phyloP scores from a whole-genome alignment of 306 rosid genomes.

The Cucurbita moschata region DNA sequence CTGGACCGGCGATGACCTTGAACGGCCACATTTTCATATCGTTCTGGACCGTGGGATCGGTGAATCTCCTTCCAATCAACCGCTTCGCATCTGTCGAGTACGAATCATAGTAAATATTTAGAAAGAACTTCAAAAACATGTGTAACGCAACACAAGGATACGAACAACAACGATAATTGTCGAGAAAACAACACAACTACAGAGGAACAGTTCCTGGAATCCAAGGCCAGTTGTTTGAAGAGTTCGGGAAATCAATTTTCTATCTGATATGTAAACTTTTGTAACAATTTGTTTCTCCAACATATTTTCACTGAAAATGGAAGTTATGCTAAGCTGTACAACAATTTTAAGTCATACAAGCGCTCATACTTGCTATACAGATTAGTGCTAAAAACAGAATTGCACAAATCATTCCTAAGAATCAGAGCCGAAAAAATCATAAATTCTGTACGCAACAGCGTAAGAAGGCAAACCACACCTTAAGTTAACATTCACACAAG shows the following conservation, averaged over 20 bases:
- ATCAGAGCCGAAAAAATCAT: neutral
- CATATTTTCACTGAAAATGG: neutral
- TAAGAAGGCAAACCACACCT: neutral
- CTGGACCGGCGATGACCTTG: conserved; percentile 37
- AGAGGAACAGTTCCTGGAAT: neutral
- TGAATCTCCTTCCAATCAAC: conserved; percentile 61
- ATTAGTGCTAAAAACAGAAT: neutral
- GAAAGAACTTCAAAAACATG: neutral
- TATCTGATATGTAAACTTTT: too few species aligned
- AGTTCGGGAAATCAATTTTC: neutral
- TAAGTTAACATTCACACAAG: neutral
- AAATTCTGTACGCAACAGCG: neutral
- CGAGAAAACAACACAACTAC: neutral
- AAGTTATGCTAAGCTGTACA: neutral
- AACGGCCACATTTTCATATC: conserved; percentile 74
- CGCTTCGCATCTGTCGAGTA: conserved; percentile 53
- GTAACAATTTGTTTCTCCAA: neutral
- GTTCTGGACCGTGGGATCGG: conserved; percentile 51
- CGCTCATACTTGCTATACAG: neutral
- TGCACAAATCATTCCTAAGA: neutral
- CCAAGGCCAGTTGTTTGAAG: neutral
- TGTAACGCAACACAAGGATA: neutral
- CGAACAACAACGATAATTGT: too few species aligned
- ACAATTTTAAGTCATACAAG: neutral
- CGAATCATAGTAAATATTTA: neutral